A percentile compares a stretch with the other conserved stretches of the same genome.
phyloP scores from a whole-genome alignment of 495 filamentous ascomycete species.

The Neurospora pannonica region DNA sequence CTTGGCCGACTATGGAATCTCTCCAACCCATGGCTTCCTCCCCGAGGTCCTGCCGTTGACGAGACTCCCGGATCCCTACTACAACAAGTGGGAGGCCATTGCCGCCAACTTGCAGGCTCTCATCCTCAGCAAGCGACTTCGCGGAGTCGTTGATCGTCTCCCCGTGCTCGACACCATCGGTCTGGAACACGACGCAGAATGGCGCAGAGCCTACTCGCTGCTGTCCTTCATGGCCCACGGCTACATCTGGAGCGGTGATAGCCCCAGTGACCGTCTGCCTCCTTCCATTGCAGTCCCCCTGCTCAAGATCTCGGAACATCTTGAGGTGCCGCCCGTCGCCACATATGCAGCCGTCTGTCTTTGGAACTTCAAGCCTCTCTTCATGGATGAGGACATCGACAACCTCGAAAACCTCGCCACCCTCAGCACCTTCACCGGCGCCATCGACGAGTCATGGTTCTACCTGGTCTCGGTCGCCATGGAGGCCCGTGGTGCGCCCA shows the following conservation, averaged over 20 bases:
- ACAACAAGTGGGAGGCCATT: constrained; percentile 84
- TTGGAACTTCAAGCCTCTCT: constrained; percentile 94
- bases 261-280: constrained; percentile 73
- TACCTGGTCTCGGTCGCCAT: constrained; percentile 92
- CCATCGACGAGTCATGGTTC: constrained; percentile 96
- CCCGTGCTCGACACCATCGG: constrained; percentile 73
- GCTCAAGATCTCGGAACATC: constrained; percentile 62
- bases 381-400: constrained; percentile 68
- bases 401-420: constrained; percentile 76
- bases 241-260: constrained; percentile 91
- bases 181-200: constrained; percentile 75
- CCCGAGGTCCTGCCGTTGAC: constrained; percentile 72
- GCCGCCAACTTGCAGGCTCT: constrained; percentile 77
- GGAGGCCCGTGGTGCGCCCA: constrained; percentile 84
- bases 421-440: constrained; percentile 86
- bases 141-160: constrained; percentile 64
- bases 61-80: constrained; percentile 76
- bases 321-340: constrained; percentile 87
- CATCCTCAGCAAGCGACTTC: constrained; percentile 71
- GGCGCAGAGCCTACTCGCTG: constrained; percentile 82
- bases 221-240: constrained; percentile 83
- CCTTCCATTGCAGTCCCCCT: constrained; percentile 77
- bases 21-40: constrained; percentile 78
- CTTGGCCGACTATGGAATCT: constrained; percentile 79
- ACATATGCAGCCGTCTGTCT: constrained; percentile 87